Conservation (phyloP, 768 basidiomycete species). For the Flagelloscypha sp. region DNA sequence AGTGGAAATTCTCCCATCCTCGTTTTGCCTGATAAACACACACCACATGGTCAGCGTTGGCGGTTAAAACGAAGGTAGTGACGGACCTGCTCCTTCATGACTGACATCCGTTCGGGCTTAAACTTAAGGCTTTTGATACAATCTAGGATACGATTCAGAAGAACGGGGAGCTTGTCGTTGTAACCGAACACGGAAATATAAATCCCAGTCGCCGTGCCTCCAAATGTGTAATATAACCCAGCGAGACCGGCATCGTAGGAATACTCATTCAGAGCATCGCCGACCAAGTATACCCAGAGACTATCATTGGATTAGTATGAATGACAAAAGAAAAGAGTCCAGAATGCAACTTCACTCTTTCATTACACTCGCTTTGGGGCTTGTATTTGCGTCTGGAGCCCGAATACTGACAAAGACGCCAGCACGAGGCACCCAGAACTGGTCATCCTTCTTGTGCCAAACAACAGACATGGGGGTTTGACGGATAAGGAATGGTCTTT, state of each 20-base stretch:
- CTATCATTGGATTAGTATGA: conserved; percentile 24
- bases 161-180: conserved; percentile 80
- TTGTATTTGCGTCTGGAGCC: too few species aligned
- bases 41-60: neutral
- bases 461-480: conserved; percentile 65
- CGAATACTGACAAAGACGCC: conserved; percentile 48
- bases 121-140: conserved; percentile 58
- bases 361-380: too few species aligned
- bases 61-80: neutral
- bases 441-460: conserved; percentile 98
- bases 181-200: conserved; percentile 71
- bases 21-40: conserved; percentile 48
- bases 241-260: conserved; percentile 91
- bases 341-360: too few species aligned
- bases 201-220: conserved; percentile 55
- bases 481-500: conserved; percentile 66
- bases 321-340: too few species aligned
- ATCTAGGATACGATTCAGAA: conserved; percentile 65
- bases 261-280: conserved; percentile 84
- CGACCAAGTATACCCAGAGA: conserved; percentile 77
- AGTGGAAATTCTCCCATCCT: conserved; percentile 80
- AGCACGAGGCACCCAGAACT: conserved; percentile 92
- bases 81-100: conserved; percentile 79
- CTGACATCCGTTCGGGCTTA: conserved; percentile 60
- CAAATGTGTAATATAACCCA: conserved; percentile 69